phyloP scores from a whole-genome alignment of 257 asterid species.

The Salvia rosmarinus region DNA sequence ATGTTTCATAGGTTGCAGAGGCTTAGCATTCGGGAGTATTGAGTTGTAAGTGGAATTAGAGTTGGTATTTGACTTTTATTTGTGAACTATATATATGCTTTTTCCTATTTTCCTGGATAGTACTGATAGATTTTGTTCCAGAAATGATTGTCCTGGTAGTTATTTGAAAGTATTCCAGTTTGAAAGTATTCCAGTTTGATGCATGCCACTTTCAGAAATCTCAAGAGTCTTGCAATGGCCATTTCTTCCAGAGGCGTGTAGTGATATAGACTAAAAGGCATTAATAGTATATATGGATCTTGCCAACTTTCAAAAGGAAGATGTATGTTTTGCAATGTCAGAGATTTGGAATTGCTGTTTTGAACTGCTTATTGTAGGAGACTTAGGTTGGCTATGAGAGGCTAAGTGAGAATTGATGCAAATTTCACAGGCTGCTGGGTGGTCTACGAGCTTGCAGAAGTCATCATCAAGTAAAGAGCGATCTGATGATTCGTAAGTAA shows the following conservation, averaged over 20 bases:
- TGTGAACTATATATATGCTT: background rate
- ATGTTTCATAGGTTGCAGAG: background rate
- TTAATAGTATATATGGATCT: background rate
- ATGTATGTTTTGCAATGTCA: background rate
- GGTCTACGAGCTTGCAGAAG: constrained; percentile 54
- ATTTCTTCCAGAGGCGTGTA: background rate
- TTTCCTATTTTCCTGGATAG: background rate
- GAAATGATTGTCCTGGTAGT: background rate
- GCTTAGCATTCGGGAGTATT: background rate
- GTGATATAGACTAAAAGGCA: background rate
- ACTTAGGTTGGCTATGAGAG: constrained; percentile 20
- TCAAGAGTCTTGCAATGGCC: too few relatives aligned
- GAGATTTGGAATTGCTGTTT: background rate
- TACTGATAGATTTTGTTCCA: background rate
- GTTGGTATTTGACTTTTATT: background rate
- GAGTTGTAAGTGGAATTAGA: background rate
- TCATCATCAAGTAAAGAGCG: constrained; percentile 64
- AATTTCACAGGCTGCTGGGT: constrained; percentile 59
- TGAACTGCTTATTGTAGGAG: background rate
- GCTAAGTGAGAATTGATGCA: constrained; percentile 33
- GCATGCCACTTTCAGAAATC: background rate
- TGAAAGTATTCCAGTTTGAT: constrained; percentile 10
- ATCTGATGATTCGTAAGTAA: constrained; percentile 73
- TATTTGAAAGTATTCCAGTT: background rate
- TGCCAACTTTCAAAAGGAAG: background rate